A percentile compares a stretch with the other conserved stretches of the same genome.
These are phyloP conservation scores for Entomortierella chlamydospora DNA, from an alignment of 192 early-diverging fungal species.

Conservation along the genomic window DNA sequence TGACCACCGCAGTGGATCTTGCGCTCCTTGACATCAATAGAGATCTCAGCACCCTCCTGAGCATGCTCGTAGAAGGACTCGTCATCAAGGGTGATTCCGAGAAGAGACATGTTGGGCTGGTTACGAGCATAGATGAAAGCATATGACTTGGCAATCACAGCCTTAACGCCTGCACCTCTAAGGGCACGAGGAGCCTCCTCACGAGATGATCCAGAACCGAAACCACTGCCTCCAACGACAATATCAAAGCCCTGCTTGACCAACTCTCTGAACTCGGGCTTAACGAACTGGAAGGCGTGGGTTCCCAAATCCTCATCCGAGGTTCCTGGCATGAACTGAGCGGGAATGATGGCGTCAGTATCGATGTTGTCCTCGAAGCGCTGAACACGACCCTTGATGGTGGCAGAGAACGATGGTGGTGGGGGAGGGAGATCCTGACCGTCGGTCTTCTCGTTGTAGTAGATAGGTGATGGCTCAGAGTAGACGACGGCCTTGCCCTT, in stretches of 20 bases:
- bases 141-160: slow-evolving; percentile 85
- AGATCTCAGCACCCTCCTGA: slow-evolving; percentile 77
- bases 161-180: slow-evolving; percentile 75
- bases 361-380: slow-evolving; percentile 82
- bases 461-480: slow-evolving; percentile 73
- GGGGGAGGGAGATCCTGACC: slow-evolving; percentile 26
- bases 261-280: slow-evolving; percentile 78
- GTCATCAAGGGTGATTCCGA: slow-evolving; percentile 79
- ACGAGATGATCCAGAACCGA: slow-evolving; percentile 82
- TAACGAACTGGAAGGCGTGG: slow-evolving; percentile 78
- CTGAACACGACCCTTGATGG: slow-evolving; percentile 76
- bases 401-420: slow-evolving; percentile 51
- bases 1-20: slow-evolving; percentile 69
- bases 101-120: slow-evolving; percentile 86
- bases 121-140: slow-evolving; percentile 87
- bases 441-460: slow-evolving; percentile 48
- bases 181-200: slow-evolving; percentile 84
- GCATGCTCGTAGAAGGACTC: slow-evolving; percentile 81
- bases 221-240: slow-evolving; percentile 78
- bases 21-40: slow-evolving; percentile 75
- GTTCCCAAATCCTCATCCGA: slow-evolving; percentile 77
- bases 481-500: slow-evolving; percentile 66
- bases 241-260: slow-evolving; percentile 73
- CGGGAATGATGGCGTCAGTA: slow-evolving; percentile 84
- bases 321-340: slow-evolving; percentile 79